These are phyloP conservation scores for Panicum hallii DNA, from an alignment of 202 grass and related monocot species.

Conservation along the genomic window DNA sequence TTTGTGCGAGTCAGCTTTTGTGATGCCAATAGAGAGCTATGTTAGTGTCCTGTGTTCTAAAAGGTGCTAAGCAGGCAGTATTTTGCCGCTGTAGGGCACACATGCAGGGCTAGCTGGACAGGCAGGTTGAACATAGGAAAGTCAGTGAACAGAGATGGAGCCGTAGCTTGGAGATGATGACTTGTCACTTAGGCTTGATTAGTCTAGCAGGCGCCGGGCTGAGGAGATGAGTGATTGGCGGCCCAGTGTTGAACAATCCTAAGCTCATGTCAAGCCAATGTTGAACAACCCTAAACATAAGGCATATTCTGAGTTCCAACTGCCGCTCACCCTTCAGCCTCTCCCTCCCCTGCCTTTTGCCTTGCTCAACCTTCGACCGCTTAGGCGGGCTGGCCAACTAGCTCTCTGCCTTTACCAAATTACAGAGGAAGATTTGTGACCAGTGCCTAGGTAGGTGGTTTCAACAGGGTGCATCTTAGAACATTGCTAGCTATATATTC, in stretches of 20 bases:
- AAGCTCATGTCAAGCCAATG: no score
- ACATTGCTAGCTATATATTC: neutral
- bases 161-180: neutral
- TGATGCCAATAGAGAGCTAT: neutral
- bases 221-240: neutral
- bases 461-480: neutral
- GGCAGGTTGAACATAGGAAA: neutral
- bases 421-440: neutral
- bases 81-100: neutral
- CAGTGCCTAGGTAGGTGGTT: neutral
- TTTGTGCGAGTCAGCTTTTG: conserved; percentile 12
- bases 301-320: neutral
- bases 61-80: neutral
- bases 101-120: neutral
- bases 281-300: conserved; percentile 4
- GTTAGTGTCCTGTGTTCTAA: neutral
- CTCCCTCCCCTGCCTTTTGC: neutral
- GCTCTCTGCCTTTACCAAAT: neutral
- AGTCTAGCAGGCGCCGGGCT: neutral
- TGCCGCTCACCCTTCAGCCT: neutral
- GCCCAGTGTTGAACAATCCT: neutral
- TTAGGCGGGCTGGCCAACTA: neutral
- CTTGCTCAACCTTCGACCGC: neutral
- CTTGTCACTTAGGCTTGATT: neutral
- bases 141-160: neutral